phyloP scores from a whole-genome alignment of 176 grass and related monocot species.

The Pontederia crassipes region DNA sequence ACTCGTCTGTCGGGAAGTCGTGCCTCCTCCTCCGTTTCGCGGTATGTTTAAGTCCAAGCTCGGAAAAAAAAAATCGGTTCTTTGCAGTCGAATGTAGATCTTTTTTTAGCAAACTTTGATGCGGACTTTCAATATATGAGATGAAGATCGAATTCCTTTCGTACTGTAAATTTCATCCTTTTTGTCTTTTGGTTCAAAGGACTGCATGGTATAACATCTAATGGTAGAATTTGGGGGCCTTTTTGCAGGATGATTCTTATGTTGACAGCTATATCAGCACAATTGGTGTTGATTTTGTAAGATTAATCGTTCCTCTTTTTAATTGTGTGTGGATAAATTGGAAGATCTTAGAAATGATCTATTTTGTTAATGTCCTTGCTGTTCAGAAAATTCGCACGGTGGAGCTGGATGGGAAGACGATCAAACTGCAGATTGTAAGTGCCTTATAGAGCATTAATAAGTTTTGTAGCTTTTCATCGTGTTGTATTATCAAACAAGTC shows the following conservation, averaged over 20 bases:
- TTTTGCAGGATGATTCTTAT: constrained; percentile 67
- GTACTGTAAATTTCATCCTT: too few relatives aligned
- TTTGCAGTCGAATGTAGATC: neutral
- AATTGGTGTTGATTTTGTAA: constrained; percentile 96
- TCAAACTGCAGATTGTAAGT: constrained; percentile 91
- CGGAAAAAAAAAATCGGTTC: neutral
- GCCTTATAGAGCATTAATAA: neutral
- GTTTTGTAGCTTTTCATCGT: neutral
- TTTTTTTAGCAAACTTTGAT: neutral
- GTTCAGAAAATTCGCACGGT: constrained; percentile 80
- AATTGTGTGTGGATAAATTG: neutral
- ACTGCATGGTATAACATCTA: too few relatives aligned
- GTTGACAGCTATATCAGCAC: constrained; percentile 94
- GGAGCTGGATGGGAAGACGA: constrained; percentile 67
- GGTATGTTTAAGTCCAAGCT: constrained; percentile 16
- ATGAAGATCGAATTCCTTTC: too few relatives aligned
- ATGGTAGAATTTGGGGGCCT: neutral
- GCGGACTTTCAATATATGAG: neutral
- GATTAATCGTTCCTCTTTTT: constrained; percentile 20
- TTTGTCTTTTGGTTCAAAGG: too few relatives aligned
- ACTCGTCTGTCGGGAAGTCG: constrained; percentile 93
- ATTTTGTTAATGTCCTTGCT: neutral
- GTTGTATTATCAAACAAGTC: too few relatives aligned
- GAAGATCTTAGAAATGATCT: neutral
- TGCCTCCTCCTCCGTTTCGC: constrained; percentile 88